These are phyloP conservation scores for Schizochytrium sp. DNA, from an alignment of 108 stramenopile genomes.

Conservation along the genomic window DNA sequence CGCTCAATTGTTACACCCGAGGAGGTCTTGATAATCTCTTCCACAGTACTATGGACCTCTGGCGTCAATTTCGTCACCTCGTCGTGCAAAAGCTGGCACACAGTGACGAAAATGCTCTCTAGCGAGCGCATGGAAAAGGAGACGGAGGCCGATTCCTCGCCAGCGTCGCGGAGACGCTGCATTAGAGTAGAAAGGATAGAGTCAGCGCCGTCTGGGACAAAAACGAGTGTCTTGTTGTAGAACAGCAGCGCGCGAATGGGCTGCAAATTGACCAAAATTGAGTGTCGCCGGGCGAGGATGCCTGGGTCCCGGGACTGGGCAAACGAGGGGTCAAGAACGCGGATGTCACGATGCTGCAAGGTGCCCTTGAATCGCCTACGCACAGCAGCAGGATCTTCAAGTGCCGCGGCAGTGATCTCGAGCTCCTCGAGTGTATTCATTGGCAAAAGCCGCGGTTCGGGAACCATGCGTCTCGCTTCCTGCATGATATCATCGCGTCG, in stretches of 20 bases:
- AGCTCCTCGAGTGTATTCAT: not conserved
- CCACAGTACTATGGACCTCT: not conserved
- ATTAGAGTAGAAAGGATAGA: not conserved
- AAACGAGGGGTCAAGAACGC: not conserved
- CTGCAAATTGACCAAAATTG: not conserved
- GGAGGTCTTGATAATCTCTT: not conserved
- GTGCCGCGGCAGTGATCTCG: not conserved
- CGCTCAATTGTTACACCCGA: conserved; percentile 3
- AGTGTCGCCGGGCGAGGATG: not conserved
- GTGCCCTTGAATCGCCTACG: conserved; percentile 3
- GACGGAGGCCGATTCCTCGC: not conserved
- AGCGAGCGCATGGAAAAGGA: not conserved
- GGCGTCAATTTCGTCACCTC: not conserved
- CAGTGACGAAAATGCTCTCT: not conserved
- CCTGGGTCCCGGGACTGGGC: not conserved
- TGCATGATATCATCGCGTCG: not conserved
- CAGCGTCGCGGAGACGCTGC: not conserved
- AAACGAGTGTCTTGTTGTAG: not conserved
- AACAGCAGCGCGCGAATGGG: not conserved
- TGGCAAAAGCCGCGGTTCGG: not conserved
- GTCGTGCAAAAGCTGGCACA: not conserved
- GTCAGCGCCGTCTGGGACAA: not conserved
- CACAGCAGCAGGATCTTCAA: not conserved
- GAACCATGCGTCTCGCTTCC: not conserved
- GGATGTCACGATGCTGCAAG: not conserved